Evolutionary conservation across 495 filamentous ascomycete genomes (phyloP).

Genomic region (Cercophora newfieldiana): DNA sequence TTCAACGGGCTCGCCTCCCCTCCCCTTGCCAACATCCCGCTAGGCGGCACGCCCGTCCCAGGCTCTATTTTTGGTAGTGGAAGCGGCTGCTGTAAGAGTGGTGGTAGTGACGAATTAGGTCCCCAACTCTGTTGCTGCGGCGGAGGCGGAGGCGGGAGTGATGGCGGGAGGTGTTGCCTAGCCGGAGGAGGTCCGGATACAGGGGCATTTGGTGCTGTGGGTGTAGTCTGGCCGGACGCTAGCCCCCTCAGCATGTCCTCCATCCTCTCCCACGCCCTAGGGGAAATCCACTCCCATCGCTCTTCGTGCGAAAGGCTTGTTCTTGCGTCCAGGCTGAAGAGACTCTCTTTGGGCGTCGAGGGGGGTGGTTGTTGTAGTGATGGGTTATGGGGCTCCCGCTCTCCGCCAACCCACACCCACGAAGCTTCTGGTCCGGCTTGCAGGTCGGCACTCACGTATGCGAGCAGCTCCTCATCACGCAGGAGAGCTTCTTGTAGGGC

Average conservation of each 20-base stretch:
- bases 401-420: slow-evolving; percentile 85
- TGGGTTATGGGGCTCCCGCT: slow-evolving; percentile 24
- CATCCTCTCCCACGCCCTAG: slow-evolving; percentile 30
- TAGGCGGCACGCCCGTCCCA: background rate
- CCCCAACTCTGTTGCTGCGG: slow-evolving; percentile 6
- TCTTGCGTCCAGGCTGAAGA: slow-evolving; percentile 29
- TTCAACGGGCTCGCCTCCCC: background rate
- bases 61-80: slow-evolving; percentile 2
- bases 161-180: background rate
- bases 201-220: background rate
- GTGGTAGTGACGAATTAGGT: slow-evolving; percentile 1
- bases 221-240: slow-evolving; percentile 19
- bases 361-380: slow-evolving; percentile 1
- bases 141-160: background rate
- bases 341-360: background rate
- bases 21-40: background rate
- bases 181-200: background rate
- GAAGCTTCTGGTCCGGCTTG: slow-evolving; percentile 76
- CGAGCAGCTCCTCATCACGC: slow-evolving; percentile 88
- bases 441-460: slow-evolving; percentile 85
- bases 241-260: slow-evolving; percentile 28
- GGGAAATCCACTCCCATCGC: slow-evolving; percentile 24
- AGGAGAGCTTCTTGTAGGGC: slow-evolving; percentile 53
- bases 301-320: slow-evolving; percentile 30
- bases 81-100: slow-evolving; percentile 6